Evolutionary conservation across 768 basidiomycete species (phyloP).

Genomic region (Clavulina sp.): DNA sequence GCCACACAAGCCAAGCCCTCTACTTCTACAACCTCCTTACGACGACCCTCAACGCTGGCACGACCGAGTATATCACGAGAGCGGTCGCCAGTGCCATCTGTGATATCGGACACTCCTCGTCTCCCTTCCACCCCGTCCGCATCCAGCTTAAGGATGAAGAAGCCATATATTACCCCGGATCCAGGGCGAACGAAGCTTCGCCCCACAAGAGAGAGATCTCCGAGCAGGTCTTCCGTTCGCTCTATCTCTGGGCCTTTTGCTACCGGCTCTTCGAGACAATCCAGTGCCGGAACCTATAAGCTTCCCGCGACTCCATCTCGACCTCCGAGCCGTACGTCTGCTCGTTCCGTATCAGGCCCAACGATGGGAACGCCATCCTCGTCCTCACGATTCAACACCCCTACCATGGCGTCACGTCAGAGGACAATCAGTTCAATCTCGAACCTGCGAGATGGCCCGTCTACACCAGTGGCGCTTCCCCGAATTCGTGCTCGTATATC

Average conservation of each 20-base stretch:
- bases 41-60: too few species aligned
- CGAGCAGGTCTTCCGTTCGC: background rate
- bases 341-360: conserved; percentile 56
- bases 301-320: conserved; percentile 13
- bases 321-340: conserved; percentile 31
- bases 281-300: background rate
- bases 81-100: too few species aligned
- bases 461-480: too few species aligned
- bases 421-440: conserved; percentile 45
- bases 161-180: too few species aligned
- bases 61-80: too few species aligned
- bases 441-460: too few species aligned
- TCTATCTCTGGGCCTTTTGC: background rate
- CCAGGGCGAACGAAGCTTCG: too few species aligned
- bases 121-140: background rate
- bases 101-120: too few species aligned
- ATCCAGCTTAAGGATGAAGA: background rate
- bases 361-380: conserved; percentile 20
- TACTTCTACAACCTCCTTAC: too few species aligned
- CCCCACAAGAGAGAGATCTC: too few species aligned
- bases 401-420: conserved; percentile 75
- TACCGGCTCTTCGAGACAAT: background rate
- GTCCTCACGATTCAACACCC: conserved; percentile 28
- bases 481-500: too few species aligned
- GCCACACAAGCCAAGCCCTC: too few species aligned